Evolutionary conservation across 2,329 filamentous ascomycete genomes (phyloP), one percentile per base, ranked within the genome.

Genomic region (Claviceps purpurea): DNA sequence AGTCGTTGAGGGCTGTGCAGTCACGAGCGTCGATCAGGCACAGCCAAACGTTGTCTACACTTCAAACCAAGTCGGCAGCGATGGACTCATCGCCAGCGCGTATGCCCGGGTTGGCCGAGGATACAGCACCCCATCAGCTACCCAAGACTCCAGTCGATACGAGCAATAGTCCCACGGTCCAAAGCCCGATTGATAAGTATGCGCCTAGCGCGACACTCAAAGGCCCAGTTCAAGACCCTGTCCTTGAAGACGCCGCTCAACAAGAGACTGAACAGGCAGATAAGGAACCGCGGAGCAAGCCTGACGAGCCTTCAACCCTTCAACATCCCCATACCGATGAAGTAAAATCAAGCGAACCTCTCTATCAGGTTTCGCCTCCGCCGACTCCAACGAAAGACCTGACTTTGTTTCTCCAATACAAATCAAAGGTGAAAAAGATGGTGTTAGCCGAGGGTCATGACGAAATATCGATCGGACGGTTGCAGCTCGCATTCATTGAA

Each of bases 401-500:
- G 49, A 97, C 91, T 0, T 72, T 98, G 41, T 98, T 97, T 65
- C 68, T 97, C 55, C 91, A 97, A 68, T 96, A 97, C 71, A 95
- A 94, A 65, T 93, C 86, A 60, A 93, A 93, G 65, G 90, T 97
- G 60, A 97, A 96, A 70, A 97, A 97, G 66, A 94, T 94, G 64
- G 82, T 95, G 16, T 77, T 97, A 38, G 73, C 87, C 0, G 89
- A 94, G 64, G 91, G 91, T 1, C 84, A 84, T 58, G 82, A 84
- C 37, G 89, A 91, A 56, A 75, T 98, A 11, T 91, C 88, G 2
- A 84, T 96, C 54, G 89, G 89, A 1, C 81, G 90, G 24, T 69
- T 98, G 53, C 91, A 98, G 66, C 77, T 98, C 30, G 91, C 93
- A 1, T 98, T 98, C 61, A 98, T 98, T 60, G 93, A 98, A 60